Percentiles rank a stretch among this genome's conserved stretches.
These are phyloP conservation scores for Diaporthe helianthi DNA, from an alignment of 2,329 filamentous ascomycete species.

Conservation along the genomic window DNA sequence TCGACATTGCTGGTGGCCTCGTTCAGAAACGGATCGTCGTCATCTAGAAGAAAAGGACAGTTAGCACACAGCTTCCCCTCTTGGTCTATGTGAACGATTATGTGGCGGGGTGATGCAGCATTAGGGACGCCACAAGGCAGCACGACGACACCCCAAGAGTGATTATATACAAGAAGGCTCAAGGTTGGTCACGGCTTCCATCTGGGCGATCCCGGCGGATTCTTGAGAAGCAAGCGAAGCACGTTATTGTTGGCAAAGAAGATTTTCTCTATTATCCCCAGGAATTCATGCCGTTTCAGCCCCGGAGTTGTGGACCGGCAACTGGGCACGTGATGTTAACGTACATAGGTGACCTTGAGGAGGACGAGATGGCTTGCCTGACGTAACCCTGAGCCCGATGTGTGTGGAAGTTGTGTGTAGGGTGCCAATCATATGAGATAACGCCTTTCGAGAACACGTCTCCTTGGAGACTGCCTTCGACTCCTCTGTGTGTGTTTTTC, in stretches of 20 bases:
- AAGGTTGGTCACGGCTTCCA: slow-evolving; percentile 36
- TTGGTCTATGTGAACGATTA: slow-evolving; percentile 31
- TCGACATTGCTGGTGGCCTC: slow-evolving; percentile 71
- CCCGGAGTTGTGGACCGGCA: slow-evolving; percentile 51
- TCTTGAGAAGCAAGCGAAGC: slow-evolving; percentile 23
- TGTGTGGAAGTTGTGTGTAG: slow-evolving; percentile 41
- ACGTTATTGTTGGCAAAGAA: slow-evolving; percentile 33
- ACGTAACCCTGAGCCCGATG: slow-evolving; percentile 52
- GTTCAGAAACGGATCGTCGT: slow-evolving; percentile 66
- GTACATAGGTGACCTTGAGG: slow-evolving; percentile 67
- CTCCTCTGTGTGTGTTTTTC: slow-evolving; percentile 37
- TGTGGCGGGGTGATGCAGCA: slow-evolving; percentile 32
- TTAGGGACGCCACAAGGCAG: slow-evolving; percentile 35
- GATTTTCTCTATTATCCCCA: slow-evolving; percentile 35
- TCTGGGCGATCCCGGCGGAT: slow-evolving; percentile 29
- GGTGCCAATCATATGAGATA: slow-evolving; percentile 34
- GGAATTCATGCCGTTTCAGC: slow-evolving; percentile 57
- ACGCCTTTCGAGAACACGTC: slow-evolving; percentile 30
- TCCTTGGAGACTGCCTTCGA: slow-evolving; percentile 37
- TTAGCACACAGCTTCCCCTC: slow-evolving; percentile 49
- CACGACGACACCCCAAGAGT: slow-evolving; percentile 32
- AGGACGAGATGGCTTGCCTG: slow-evolving; percentile 77
- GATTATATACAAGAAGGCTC: slow-evolving; percentile 51
- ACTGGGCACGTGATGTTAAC: slow-evolving; percentile 60
- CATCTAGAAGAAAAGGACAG: slow-evolving; percentile 58